Evolutionary conservation across 1,284 basidiomycete species (phyloP), one percentile per base, ranked within the genome.

Genomic region (Puccinia hordei): DNA sequence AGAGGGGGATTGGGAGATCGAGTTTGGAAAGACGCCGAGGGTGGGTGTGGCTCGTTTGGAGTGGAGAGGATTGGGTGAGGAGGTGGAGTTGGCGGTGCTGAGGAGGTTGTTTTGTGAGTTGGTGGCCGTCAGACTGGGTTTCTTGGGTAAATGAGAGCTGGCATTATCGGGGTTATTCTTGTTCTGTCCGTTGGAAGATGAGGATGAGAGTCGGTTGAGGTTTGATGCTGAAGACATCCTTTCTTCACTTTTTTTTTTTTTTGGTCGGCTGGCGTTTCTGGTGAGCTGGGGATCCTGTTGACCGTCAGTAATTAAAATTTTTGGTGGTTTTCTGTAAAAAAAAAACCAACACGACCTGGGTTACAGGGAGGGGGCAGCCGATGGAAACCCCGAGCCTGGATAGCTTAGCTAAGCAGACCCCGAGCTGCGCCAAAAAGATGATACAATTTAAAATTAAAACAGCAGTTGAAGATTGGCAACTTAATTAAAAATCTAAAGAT

Each of bases 51-150:
- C 30, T 4, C 57, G 55, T 41, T 65, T 46, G 57, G 57, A 41
- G 49, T 55, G 30, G 53, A 44, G 24, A 24, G 38, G 72, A 24
- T 44, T n/a, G 59, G 73, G n/a, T 65, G 59, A 61, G 57, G 59
- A 24, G 73, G 59, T 33, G 41, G 59, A 61, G 55, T n/a, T 57
- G 55, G 55, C 1, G 27, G 3, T 33, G 27, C 8, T 59, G 57
- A 65, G 35, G 4, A 61, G 41, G 24, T 12, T 44, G 24, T 33
- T 68, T 24, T 68, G 38, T 8, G 65, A 33, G 65, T 44, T 68
- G 65, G 9, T 44, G 35, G 46, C 22, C 30, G 65, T 65, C 4
- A 55, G 53, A 55, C 8, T 55, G 24, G 53, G 53, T 24, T 55
- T 55, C 53, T 55, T 55, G 22, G 53, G 53, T n/a, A 55, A 12